Conservation (phyloP, 805 yeast genomes). For the Suhomyces sp. region DNA sequence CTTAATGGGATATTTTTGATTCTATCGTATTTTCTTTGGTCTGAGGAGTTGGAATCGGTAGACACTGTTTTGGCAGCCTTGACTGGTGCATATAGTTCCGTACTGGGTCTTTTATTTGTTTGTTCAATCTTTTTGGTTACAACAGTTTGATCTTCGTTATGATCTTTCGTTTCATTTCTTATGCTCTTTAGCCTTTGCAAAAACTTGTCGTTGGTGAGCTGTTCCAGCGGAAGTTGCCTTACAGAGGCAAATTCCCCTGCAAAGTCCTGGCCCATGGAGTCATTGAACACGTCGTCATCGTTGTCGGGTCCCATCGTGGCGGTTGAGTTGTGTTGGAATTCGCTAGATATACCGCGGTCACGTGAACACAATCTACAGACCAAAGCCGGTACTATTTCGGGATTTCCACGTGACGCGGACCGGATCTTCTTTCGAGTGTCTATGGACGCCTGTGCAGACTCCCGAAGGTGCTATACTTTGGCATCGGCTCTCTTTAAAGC, state of each 20-base stretch:
- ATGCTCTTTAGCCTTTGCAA: constrained; percentile 14
- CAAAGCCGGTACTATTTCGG: too few relatives aligned
- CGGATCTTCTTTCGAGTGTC: too few relatives aligned
- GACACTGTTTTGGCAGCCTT: not conserved
- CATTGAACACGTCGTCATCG: not conserved
- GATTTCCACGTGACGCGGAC: too few relatives aligned
- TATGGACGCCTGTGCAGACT: too few relatives aligned
- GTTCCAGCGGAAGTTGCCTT: constrained; percentile 19
- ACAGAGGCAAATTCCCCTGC: constrained; percentile 30
- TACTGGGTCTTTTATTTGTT: not conserved
- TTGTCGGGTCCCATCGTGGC: not conserved
- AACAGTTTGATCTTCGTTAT: not conserved
- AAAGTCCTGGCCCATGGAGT: constrained; percentile 20
- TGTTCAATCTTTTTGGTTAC: too few relatives aligned
- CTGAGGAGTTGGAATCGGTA: not conserved
- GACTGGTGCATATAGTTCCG: not conserved
- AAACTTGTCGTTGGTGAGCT: constrained; percentile 14
- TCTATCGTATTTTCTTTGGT: not conserved
- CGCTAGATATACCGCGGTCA: not conserved
- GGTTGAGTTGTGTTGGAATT: not conserved
- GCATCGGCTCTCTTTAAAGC: too few relatives aligned
- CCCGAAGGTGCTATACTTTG: too few relatives aligned
- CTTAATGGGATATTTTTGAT: not conserved
- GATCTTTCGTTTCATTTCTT: not conserved
- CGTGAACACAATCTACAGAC: too few relatives aligned